Base-by-base conservation (phyloP, 768 basidiomycete genomes). In the Lentinus brumalis region DNA sequence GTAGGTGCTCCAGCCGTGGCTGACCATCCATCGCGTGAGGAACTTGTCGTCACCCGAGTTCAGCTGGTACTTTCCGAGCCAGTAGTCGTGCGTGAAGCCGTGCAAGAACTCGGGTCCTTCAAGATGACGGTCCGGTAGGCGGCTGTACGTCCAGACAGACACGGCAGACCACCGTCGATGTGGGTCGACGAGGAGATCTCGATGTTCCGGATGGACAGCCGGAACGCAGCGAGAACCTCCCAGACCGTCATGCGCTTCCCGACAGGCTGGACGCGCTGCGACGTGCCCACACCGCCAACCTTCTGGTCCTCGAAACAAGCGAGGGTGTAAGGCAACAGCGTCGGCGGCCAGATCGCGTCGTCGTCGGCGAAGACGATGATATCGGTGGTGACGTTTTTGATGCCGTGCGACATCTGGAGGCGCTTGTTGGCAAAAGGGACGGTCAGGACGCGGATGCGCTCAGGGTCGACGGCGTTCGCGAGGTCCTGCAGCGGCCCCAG, bases 281-380 rank as follows among this genome's bases (percentile, higher is more conserved):
- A 87, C 4, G 94, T 96, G 35, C 95, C 94, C 5, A 96, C 94
- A 38, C 93, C 94, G 44, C 95, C 94, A 42, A 96, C 83, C 72
- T 91, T 88, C 76, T 96, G 93, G 76, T 96, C 95, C 76, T 96
- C 94, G 69, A 96, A 96, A 71, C 92, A 94, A 11, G 94, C 93
- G 46, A 96, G 84, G 58, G 91, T 85, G 73, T 88, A 91, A 0
- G 92, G 91, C n/a, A 96, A 78, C 60, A 97, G 83, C 3, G 91
- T 94, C 0, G 92, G 86, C 1, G 94, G 94, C 94, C 94, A 97
- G 69, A 97, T 94, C 44, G 94, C 94, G 73, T 97, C 94, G 69
- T 97, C 94, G 70, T 96, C 94, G 8, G 93, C 93, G 68, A 96
- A 96, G 30, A 96, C 89, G 73, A 95, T 93, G 75, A 96, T 94